phyloP scores from a whole-genome alignment of 1,284 basidiomycete species.

The Cutaneotrichosporon sp. region DNA sequence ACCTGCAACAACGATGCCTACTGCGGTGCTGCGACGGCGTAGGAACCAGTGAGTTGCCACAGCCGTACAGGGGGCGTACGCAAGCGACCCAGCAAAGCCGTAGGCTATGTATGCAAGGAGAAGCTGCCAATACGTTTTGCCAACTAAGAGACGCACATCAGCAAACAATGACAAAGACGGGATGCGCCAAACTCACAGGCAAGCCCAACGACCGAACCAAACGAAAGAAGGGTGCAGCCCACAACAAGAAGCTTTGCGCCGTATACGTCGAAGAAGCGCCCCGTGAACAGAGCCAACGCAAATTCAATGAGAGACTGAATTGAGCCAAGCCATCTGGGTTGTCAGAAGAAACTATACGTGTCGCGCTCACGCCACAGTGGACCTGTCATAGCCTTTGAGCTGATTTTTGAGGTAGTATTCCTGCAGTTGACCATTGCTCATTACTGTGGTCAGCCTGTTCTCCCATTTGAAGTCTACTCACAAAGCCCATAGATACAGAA shows the following conservation, averaged over 20 bases:
- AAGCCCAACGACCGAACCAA: constrained; percentile 31
- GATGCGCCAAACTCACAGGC: constrained; percentile 31
- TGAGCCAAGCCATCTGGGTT: constrained; percentile 22
- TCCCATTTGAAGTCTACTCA: constrained; percentile 20
- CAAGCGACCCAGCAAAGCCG: constrained; percentile 31
- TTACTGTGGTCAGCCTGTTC: constrained; percentile 23
- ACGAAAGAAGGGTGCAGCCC: constrained; percentile 23
- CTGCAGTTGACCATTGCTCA: constrained; percentile 38
- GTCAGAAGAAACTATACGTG: background rate
- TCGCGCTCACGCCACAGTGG: constrained; percentile 35
- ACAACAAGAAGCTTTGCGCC: constrained; percentile 20
- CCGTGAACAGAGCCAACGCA: constrained; percentile 25
- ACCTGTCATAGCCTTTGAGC: constrained; percentile 30
- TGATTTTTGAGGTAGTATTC: constrained; percentile 39
- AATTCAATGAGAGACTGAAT: constrained; percentile 35
- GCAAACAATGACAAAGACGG: background rate
- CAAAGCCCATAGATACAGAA: constrained; percentile 44
- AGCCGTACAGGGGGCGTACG: constrained; percentile 41
- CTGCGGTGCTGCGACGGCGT: constrained; percentile 33
- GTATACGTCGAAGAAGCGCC: constrained; percentile 23
- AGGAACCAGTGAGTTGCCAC: constrained; percentile 45
- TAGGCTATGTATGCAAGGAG: constrained; percentile 37
- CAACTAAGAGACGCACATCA: too few species aligned
- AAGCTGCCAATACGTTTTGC: constrained; percentile 42
- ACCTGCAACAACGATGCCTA: constrained; percentile 41